A percentile compares a stretch with the other conserved stretches of the same genome.
These are phyloP conservation scores for Boletus patriciae DNA, from an alignment of 768 basidiomycete genomes.

Conservation along the genomic window DNA sequence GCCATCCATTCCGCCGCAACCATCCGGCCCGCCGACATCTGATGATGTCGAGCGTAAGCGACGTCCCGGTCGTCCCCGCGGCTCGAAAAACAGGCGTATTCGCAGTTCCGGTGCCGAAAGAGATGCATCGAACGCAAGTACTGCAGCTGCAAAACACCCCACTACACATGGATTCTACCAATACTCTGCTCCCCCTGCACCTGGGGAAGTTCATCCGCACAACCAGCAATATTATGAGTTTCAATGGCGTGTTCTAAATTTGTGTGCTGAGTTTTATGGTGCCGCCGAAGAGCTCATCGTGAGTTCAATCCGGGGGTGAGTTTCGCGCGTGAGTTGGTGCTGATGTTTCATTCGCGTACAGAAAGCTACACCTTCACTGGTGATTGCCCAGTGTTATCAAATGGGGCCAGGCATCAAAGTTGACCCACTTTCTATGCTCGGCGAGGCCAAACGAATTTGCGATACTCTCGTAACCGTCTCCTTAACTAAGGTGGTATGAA, in stretches of 20 bases:
- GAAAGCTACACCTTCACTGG: slow-evolving; percentile 62
- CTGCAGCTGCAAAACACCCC: slow-evolving; percentile 29
- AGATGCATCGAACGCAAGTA: slow-evolving; percentile 14
- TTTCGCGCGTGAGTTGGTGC: slow-evolving; percentile 3
- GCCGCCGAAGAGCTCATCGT: slow-evolving; percentile 84
- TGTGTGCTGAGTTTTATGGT: slow-evolving; percentile 84
- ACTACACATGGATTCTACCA: slow-evolving; percentile 47
- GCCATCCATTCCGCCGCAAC: slow-evolving; percentile 29
- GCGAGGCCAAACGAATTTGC: slow-evolving; percentile 75
- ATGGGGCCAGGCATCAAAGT: slow-evolving; percentile 67
- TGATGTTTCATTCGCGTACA: slow-evolving; percentile 21
- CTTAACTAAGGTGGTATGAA: neutral
- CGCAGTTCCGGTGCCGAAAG: slow-evolving; percentile 36
- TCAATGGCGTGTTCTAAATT: slow-evolving; percentile 79
- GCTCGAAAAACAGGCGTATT: slow-evolving; percentile 70
- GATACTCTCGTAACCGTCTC: slow-evolving; percentile 60
- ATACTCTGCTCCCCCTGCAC: slow-evolving; percentile 40
- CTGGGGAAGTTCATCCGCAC: slow-evolving; percentile 54
- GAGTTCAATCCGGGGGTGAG: slow-evolving; percentile 34
- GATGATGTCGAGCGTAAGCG: slow-evolving; percentile 55
- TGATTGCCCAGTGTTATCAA: slow-evolving; percentile 79
- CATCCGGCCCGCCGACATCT: slow-evolving; percentile 19
- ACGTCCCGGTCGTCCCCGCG: slow-evolving; percentile 75
- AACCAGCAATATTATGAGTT: slow-evolving; percentile 84
- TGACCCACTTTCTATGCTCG: slow-evolving; percentile 72